A percentile compares a stretch with the other conserved stretches of the same genome.
Conservation (phyloP, 2,329 filamentous ascomycete genomes). For the Fusarium temperatum region DNA sequence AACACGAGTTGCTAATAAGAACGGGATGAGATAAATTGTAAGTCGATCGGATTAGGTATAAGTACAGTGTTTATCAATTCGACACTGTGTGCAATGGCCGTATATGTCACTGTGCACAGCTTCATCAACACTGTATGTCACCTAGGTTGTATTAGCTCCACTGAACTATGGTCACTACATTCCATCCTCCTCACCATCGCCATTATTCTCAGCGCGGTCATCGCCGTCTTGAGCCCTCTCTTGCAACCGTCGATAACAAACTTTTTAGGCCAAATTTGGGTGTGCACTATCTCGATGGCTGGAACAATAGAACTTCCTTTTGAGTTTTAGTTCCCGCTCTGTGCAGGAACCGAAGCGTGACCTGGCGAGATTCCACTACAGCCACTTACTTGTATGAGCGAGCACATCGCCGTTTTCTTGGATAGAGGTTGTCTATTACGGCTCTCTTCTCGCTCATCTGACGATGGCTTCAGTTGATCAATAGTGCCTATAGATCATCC, state of each 20-base stretch:
- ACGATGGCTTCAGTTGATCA: neutral
- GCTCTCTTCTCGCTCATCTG: neutral
- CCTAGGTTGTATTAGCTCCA: neutral
- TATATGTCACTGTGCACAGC: rapidly evolving
- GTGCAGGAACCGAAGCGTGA: neutral
- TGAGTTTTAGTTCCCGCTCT: neutral
- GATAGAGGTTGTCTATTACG: neutral
- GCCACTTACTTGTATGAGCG: neutral
- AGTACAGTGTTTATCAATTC: rapidly evolving
- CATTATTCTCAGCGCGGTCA: conserved; percentile 3
- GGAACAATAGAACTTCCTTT: neutral
- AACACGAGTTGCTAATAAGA: conserved; percentile 5
- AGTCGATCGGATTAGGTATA: neutral
- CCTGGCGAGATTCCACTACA: neutral
- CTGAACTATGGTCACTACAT: conserved; percentile 15
- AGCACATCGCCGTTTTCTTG: neutral
- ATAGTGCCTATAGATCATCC: neutral
- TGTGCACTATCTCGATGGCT: neutral
- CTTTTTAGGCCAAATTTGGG: neutral
- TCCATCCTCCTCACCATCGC: conserved; percentile 14
- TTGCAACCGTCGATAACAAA: conserved; percentile 1
- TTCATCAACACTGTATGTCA: neutral
- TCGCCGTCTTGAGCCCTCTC: neutral
- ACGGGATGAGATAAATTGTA: neutral
- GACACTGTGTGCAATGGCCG: rapidly evolving